Evolutionary conservation across 208 protist genomes (phyloP), one percentile per base, ranked within the genome.

Genomic region (Crithidia sp.): DNA sequence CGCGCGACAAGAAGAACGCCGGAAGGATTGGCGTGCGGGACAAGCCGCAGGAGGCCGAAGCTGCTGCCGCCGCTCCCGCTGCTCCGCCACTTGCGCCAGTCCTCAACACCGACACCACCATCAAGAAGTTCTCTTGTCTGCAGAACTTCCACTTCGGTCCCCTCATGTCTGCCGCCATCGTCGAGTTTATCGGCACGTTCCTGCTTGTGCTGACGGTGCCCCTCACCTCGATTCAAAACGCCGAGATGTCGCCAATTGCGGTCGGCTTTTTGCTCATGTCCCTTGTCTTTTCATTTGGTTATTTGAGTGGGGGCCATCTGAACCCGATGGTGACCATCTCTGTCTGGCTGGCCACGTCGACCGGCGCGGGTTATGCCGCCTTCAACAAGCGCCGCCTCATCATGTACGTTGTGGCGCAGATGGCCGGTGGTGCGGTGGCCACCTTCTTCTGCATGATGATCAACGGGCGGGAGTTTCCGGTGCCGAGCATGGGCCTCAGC

Each of bases 121-220:
- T 83, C 43, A 71, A 67, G 17, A 84, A 80, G 57, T 86, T 90
- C 64, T 72, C 79, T n/a, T 91, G 79, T 50, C 60, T 92, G 28
- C 82, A 84, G 41, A 57, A 74, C n/a, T 84, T 82, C 19, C 83
- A 85, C 62, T 77, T 95, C 39, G 83, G 77, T 43, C 78, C 81
- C 19, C 79, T 89, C 70, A 84, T 84, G 82, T 93, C 87, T 12
- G 87, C 85, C 19, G 90, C 80, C 4, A 81, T 91, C 52, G 90
- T 91, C 7, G 90, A 95, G 81, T 90, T 87, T 69, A 93, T 95
- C 14, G 90, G 90, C 3, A 93, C 90, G 0, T 95, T 95, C 64
- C 67, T 95, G 37, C 68, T 95, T 5, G 90, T 93, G 13, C 84
- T 95, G 56, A 92, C 87, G 4, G 86, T 95, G 36, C 85, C 87